phyloP scores from a whole-genome alignment of 805 yeast species.

The Saccharomycopsis guyanensis region DNA sequence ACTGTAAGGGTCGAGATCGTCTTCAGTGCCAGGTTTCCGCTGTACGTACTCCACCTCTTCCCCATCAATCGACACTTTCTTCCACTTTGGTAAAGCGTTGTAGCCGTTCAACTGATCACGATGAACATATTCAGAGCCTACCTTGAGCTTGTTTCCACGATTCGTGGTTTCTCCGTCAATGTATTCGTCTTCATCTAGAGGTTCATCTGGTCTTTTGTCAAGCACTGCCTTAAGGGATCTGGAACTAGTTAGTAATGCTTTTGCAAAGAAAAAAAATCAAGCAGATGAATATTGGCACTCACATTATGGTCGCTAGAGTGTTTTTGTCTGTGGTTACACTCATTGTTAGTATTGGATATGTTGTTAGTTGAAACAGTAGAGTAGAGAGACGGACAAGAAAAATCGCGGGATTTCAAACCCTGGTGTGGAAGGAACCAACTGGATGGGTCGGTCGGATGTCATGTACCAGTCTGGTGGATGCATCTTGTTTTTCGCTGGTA shows the following conservation, averaged over 20 bases:
- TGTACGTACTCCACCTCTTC: conserved; percentile 26
- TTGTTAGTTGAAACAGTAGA: no score
- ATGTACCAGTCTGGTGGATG: no score
- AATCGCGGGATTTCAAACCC: no score
- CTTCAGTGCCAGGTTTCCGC: conserved; percentile 26
- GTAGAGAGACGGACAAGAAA: no score
- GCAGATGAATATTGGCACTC: no score
- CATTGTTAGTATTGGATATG: neutral
- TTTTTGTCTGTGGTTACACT: neutral
- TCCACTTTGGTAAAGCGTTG: conserved; percentile 16
- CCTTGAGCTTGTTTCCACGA: conserved; percentile 51
- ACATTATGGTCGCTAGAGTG: neutral
- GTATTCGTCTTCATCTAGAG: neutral
- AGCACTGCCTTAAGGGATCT: neutral
- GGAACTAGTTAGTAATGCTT: no score
- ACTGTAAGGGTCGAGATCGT: conserved; percentile 37
- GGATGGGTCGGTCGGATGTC: no score
- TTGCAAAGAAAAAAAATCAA: no score
- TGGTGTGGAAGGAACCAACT: no score
- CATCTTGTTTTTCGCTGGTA: no score
- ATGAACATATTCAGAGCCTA: conserved; percentile 40
- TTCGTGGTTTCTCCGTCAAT: conserved; percentile 34
- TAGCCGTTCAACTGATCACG: conserved; percentile 34
- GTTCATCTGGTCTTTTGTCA: conserved; percentile 3
- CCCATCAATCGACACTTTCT: conserved; percentile 27